Conservation (phyloP, 495 filamentous ascomycete genomes). For the Schizothecium vesticola region DNA sequence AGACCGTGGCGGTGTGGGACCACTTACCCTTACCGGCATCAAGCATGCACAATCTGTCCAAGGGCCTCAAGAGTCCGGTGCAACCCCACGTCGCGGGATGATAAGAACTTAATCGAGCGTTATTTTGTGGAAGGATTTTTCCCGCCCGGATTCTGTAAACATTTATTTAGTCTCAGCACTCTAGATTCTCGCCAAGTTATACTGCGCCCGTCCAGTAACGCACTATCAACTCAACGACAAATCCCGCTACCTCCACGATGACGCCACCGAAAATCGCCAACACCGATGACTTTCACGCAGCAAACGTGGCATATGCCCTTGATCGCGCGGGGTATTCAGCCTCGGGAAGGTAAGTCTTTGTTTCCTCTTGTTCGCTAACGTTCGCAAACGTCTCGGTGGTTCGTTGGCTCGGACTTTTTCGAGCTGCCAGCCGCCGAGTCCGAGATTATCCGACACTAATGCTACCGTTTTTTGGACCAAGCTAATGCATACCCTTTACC, state of each 20-base stretch:
- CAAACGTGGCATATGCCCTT: slow-evolving; percentile 1
- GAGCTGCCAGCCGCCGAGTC: neutral
- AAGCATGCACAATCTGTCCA: too few species aligned
- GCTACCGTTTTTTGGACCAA: neutral
- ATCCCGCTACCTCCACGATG: too few species aligned
- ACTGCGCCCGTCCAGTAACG: too few species aligned
- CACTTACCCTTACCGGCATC: neutral
- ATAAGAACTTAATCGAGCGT: neutral
- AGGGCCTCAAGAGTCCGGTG: too few species aligned
- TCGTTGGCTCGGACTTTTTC: neutral
- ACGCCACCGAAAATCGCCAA: too few species aligned
- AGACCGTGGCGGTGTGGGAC: neutral
- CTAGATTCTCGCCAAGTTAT: too few species aligned
- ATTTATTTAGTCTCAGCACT: too few species aligned
- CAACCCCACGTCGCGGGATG: neutral
- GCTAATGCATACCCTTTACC: neutral
- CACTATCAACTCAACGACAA: too few species aligned
- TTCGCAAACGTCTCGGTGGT: too few species aligned
- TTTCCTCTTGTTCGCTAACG: too few species aligned
- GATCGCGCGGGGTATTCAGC: slow-evolving; percentile 4
- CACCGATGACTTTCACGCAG: neutral
- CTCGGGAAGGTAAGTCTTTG: neutral
- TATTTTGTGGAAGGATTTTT: too few species aligned
- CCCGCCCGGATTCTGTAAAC: too few species aligned
- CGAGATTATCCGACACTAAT: neutral